phyloP scores from a whole-genome alignment of 768 basidiomycete species.

The Termitomyces sp. region DNA sequence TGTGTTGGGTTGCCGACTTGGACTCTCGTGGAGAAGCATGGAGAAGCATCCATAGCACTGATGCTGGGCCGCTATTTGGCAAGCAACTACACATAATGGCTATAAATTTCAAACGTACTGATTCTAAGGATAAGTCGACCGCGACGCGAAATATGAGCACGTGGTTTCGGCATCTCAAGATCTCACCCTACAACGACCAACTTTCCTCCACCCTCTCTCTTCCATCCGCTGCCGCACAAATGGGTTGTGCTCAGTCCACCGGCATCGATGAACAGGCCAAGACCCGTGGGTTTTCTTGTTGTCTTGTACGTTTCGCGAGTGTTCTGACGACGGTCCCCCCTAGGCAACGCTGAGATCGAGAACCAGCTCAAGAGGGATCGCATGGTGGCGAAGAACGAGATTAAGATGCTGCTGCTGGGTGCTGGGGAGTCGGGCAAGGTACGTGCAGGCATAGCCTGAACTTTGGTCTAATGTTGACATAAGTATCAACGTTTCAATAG shows the following conservation, averaged over 20 bases:
- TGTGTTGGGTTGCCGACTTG: too few species aligned
- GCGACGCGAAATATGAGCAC: too few species aligned
- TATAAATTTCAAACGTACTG: too few species aligned
- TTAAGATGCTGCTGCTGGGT: constrained; percentile 94
- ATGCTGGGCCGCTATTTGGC: too few species aligned
- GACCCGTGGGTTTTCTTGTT: constrained; percentile 56
- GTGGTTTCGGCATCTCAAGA: too few species aligned
- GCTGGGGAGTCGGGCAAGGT: constrained; percentile 98
- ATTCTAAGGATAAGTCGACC: too few species aligned
- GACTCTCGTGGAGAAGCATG: too few species aligned
- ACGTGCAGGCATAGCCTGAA: constrained; percentile 12
- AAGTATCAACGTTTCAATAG: constrained; percentile 12
- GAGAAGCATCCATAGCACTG: too few species aligned
- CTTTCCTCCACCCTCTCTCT: background rate
- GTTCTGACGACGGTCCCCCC: background rate
- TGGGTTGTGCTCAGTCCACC: constrained; percentile 76
- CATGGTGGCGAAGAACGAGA: constrained; percentile 88
- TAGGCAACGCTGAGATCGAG: constrained; percentile 93
- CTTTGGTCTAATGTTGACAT: background rate
- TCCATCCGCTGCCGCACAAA: constrained; percentile 17
- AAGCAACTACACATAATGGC: too few species aligned
- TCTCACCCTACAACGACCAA: background rate
- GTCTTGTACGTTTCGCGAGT: background rate
- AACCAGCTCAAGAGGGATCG: constrained; percentile 86
- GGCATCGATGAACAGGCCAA: constrained; percentile 77